These are phyloP conservation scores for Drechslerella coelobrocha DNA, from an alignment of 2,329 filamentous ascomycete genomes.

Conservation along the genomic window DNA sequence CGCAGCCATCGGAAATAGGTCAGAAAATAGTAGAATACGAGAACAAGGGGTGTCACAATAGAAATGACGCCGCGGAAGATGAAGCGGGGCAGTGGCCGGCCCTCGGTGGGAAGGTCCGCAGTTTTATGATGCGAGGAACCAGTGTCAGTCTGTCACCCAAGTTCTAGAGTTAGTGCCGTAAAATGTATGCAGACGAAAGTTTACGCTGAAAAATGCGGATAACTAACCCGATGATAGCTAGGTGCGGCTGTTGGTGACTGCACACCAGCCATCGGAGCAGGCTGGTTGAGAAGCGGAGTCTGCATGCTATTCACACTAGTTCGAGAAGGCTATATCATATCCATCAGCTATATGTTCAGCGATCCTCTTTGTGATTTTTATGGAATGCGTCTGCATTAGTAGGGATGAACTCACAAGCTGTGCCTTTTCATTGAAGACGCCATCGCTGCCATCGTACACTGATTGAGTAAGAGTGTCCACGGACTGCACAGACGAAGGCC, in stretches of 20 bases:
- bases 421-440: background rate
- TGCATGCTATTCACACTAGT: slow-evolving; percentile 7
- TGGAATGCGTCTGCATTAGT: background rate
- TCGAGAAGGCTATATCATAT: background rate
- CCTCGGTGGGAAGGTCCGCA: slow-evolving; percentile 30
- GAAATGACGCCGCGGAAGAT: slow-evolving; percentile 27
- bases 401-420: background rate
- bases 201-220: background rate
- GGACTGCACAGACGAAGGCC: slow-evolving; percentile 11
- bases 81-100: slow-evolving; percentile 30
- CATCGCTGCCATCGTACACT: background rate
- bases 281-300: slow-evolving; percentile 25
- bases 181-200: too few relatives aligned
- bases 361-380: too few relatives aligned
- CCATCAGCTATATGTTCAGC: background rate
- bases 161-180: background rate
- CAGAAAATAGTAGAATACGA: slow-evolving; percentile 40
- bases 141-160: slow-evolving; percentile 1
- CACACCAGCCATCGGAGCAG: slow-evolving; percentile 3
- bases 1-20: slow-evolving; percentile 39
- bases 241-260: background rate
- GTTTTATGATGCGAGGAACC: slow-evolving; percentile 19
- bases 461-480: background rate
- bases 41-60: slow-evolving; percentile 10
- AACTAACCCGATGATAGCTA: slow-evolving; percentile 29